Conservation (phyloP, 2,329 filamentous ascomycete genomes). For the Alternaria novae-zelandiae region DNA sequence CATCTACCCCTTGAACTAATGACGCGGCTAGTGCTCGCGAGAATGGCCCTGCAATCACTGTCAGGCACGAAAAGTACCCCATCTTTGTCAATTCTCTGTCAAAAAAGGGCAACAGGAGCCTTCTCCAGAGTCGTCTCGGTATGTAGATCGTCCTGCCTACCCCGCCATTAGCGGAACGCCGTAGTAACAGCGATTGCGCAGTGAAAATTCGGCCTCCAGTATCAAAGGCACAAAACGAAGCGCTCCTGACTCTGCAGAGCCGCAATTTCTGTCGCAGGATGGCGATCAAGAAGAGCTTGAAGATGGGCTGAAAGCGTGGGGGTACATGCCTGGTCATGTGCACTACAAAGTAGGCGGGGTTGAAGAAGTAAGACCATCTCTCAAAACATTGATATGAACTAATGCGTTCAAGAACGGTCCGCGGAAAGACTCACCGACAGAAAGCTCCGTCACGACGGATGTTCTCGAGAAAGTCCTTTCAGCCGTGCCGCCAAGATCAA, state of each 20-base stretch:
- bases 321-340: constrained; percentile 47
- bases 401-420: neutral
- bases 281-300: constrained; percentile 20
- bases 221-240: constrained; percentile 31
- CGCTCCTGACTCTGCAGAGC: constrained; percentile 14
- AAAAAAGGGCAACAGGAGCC: constrained; percentile 40
- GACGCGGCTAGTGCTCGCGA: constrained; percentile 52
- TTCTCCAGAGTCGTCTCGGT: constrained; percentile 25
- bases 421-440: constrained; percentile 14
- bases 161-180: neutral
- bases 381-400: neutral
- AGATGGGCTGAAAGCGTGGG: constrained; percentile 42
- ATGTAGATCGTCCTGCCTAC: constrained; percentile 9
- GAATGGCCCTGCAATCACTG: constrained; percentile 61
- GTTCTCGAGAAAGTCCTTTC: constrained; percentile 43
- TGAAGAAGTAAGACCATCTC: constrained; percentile 19
- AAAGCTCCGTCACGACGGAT: constrained; percentile 25
- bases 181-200: constrained; percentile 12
- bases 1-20: constrained; percentile 20
- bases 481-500: constrained; percentile 40
- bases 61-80: constrained; percentile 55
- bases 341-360: constrained; percentile 35
- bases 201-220: constrained; percentile 19
- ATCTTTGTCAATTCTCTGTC: constrained; percentile 55
- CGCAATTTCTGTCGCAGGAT: constrained; percentile 1